These are phyloP conservation scores for Avena sativa DNA, from an alignment of 176 grass and related monocot genomes.

Conservation along the genomic window DNA sequence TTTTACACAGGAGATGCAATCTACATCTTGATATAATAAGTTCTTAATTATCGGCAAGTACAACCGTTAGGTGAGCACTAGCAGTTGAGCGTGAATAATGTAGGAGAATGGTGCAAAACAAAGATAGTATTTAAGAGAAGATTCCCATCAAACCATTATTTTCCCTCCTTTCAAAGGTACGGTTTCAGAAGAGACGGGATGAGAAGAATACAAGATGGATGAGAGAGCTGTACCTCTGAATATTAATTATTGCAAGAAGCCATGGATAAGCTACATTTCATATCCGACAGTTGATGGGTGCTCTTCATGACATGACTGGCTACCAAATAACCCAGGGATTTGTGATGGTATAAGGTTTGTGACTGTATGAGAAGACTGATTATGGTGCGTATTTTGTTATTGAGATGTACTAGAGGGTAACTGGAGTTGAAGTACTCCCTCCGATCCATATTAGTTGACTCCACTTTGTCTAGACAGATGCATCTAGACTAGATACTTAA, in stretches of 20 bases:
- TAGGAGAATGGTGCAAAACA: not conserved
- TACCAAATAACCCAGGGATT: not conserved
- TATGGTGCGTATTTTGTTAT: not conserved
- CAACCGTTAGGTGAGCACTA: constrained; percentile 37
- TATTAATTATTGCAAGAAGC: constrained; percentile 23
- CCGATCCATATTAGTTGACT: no score
- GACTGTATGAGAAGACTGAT: not conserved
- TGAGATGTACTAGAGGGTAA: not conserved
- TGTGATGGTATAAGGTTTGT: not conserved
- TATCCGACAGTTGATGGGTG: not conserved
- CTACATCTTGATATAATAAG: not conserved
- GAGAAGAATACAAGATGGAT: constrained; percentile 4
- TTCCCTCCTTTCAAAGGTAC: not conserved
- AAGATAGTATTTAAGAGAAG: not conserved
- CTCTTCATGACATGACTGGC: constrained; percentile 23
- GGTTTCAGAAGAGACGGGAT: not conserved
- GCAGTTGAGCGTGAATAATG: not conserved
- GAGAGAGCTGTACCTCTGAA: constrained; percentile 17
- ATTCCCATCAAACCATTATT: not conserved
- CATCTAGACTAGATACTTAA: no score
- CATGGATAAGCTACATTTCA: not conserved
- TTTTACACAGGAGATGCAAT: constrained; percentile 29
- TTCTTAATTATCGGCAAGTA: constrained; percentile 9
- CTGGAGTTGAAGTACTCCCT: not conserved
- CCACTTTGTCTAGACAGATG: no score